Percentiles rank a stretch among this genome's conserved stretches.
Evolutionary conservation across 108 stramenopile species (phyloP).

Genomic region (Schizochytrium sp.): DNA sequence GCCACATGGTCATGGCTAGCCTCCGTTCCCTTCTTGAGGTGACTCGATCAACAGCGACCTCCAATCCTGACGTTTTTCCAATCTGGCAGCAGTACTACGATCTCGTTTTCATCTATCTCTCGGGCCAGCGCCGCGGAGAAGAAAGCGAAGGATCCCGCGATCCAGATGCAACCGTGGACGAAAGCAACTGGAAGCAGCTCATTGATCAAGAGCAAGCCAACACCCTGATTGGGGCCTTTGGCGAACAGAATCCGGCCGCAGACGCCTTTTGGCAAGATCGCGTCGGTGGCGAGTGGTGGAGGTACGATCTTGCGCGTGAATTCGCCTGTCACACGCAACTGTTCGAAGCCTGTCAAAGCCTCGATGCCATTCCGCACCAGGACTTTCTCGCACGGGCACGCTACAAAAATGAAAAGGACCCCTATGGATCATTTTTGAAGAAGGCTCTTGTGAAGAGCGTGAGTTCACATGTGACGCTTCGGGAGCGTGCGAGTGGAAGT

Average conservation of each 20-base stretch:
- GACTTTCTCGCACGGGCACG: background rate
- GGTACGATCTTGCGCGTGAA: background rate
- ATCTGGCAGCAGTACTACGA: background rate
- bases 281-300: background rate
- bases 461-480: background rate
- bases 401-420: background rate
- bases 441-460: background rate
- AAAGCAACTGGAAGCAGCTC: background rate
- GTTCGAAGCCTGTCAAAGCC: background rate
- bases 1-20: background rate
- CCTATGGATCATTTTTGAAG: background rate
- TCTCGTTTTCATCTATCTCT: background rate
- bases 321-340: background rate
- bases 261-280: background rate
- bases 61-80: background rate
- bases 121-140: background rate
- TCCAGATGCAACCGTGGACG: background rate
- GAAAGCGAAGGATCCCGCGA: background rate
- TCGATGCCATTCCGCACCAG: background rate
- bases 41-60: background rate
- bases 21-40: background rate
- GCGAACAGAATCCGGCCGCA: background rate
- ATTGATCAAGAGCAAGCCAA: background rate
- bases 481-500: background rate
- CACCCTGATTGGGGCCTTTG: background rate